Evolutionary conservation across 2,329 filamentous ascomycete genomes (phyloP).

Genomic region (Xylariaceae sp.): DNA sequence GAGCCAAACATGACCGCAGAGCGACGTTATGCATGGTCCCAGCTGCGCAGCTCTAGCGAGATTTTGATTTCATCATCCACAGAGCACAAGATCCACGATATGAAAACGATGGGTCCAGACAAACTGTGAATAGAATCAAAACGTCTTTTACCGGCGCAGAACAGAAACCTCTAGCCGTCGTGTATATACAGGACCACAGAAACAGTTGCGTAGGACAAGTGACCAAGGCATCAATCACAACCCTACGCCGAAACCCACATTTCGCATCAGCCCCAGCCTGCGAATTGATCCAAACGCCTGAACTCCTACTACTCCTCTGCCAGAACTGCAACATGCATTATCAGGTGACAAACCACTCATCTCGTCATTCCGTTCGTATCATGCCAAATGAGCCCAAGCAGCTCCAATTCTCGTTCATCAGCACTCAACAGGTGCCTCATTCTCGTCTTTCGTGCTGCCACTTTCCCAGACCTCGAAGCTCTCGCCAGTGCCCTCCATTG

Average conservation of each 20-base stretch:
- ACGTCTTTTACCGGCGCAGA: conserved; percentile 11
- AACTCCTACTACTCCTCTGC: conserved; percentile 13
- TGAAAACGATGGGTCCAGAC: neutral
- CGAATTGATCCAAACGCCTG: neutral
- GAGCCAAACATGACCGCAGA: no score
- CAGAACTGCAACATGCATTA: conserved; percentile 14
- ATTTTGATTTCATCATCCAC: no score
- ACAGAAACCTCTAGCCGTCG: conserved; percentile 5
- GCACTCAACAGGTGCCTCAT: conserved; percentile 32
- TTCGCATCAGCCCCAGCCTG: neutral
- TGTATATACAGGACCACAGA: conserved; percentile 19
- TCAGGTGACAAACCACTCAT: neutral
- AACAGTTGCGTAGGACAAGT: neutral
- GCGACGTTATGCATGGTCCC: no score
- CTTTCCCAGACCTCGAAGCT: conserved; percentile 71
- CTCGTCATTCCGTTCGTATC: neutral
- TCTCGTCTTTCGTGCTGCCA: conserved; percentile 60
- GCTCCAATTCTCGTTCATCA: conserved; percentile 12
- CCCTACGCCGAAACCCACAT: neutral
- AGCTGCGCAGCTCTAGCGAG: no score
- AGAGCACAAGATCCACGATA: neutral
- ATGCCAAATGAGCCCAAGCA: neutral
- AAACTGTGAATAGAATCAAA: conserved; percentile 3
- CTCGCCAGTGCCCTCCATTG: conserved; percentile 58
- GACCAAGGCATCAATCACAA: conserved; percentile 9